phyloP scores from a whole-genome alignment of 1,284 basidiomycete genomes.

The Chalciporus sp. region DNA sequence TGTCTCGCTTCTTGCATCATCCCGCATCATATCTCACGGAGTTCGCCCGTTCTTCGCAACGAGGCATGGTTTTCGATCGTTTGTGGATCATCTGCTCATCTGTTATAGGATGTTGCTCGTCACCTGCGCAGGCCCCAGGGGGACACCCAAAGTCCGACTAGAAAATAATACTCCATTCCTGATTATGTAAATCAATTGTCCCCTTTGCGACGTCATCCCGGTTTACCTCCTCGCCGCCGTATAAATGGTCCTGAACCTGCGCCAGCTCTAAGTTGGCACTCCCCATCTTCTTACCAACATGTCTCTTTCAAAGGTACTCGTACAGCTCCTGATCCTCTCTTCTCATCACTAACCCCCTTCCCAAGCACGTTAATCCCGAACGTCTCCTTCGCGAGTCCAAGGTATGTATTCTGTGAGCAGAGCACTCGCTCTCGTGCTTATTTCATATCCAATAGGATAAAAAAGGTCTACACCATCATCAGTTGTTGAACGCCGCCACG shows the following conservation, averaged over 20 bases:
- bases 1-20: not conserved
- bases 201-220: not conserved
- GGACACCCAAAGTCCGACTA: not conserved
- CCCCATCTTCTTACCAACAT: slow-evolving; percentile 23
- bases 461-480: slow-evolving; percentile 41
- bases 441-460: slow-evolving; percentile 43
- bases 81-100: not conserved
- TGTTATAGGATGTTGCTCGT: not conserved
- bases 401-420: slow-evolving; percentile 34
- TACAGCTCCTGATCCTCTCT: not conserved
- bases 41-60: not conserved
- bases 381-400: slow-evolving; percentile 56
- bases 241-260: slow-evolving; percentile 1
- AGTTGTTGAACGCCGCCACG: slow-evolving; percentile 37
- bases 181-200: not conserved
- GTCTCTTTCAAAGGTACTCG: slow-evolving; percentile 54
- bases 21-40: not conserved
- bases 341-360: not conserved
- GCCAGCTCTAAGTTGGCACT: not conserved
- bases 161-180: not conserved
- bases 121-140: not conserved
- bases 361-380: slow-evolving; percentile 67
- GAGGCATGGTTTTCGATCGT: not conserved
- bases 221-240: not conserved
- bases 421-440: not conserved